Evolutionary conservation across 1,284 basidiomycete genomes (phyloP).

Genomic region (Ganoderma lucidum): DNA sequence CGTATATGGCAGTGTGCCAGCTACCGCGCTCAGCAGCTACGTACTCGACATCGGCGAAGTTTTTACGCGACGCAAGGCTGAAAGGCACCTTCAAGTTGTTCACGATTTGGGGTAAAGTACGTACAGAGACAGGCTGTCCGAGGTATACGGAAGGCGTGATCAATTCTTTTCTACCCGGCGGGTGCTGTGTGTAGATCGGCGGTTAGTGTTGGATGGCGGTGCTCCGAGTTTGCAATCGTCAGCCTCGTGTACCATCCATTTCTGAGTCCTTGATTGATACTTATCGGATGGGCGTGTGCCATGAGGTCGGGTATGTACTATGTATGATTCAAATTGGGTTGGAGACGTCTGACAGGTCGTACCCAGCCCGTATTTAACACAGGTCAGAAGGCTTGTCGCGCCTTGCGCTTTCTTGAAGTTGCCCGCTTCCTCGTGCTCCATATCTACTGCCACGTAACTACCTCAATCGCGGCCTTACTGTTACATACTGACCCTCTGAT

Average conservation of each 20-base stretch:
- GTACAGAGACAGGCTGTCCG: background rate
- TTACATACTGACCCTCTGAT: background rate
- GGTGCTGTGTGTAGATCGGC: background rate
- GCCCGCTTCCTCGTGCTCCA: too few species aligned
- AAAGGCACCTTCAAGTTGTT: background rate
- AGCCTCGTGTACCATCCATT: background rate
- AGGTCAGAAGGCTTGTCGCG: background rate
- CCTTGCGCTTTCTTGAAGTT: too few species aligned
- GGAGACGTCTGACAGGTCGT: background rate
- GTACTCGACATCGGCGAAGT: too few species aligned
- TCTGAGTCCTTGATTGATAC: background rate
- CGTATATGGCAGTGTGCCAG: background rate
- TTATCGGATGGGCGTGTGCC: background rate
- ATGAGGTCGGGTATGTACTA: background rate
- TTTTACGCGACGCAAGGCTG: too few species aligned
- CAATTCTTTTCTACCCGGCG: background rate
- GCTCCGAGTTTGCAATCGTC: background rate
- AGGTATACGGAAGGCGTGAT: background rate
- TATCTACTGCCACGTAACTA: background rate
- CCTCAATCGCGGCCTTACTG: background rate
- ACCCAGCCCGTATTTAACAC: background rate
- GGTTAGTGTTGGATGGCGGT: background rate
- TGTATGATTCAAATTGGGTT: background rate
- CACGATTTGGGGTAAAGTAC: background rate
- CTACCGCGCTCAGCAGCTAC: background rate